Base-by-base conservation (phyloP, 768 basidiomycete species). In the Boletus pseudopeckii region DNA sequence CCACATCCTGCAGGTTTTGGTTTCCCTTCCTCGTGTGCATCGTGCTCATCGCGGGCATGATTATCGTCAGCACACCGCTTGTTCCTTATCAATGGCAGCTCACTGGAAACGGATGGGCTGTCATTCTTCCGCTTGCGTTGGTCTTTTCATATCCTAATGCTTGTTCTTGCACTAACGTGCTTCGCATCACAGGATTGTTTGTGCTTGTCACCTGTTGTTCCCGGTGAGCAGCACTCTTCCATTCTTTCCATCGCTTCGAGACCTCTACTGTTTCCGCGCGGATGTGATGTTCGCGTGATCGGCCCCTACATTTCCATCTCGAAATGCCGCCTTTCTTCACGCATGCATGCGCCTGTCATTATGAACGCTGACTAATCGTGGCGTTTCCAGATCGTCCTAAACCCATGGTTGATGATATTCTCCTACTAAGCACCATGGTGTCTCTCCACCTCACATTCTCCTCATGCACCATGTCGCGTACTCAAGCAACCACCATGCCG, bases 321-420 rank as follows among this genome's bases (percentile, higher is more conserved):
- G 26, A 57, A 38, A 50, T 2, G 22, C 48, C 50, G 45, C 41
- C n/a, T 47, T 47, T 38, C 47, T 40, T 56, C 50, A 44, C 42
- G 6, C 38, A 50, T 28, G 9, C 44, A 32, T 20, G 9, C 9
- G 24, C 37, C 18, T 18, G 28, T 37, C 26, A 42, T 30, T 15
- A 48, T 28, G 36, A 28, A 11, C 38, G 50, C 65, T 69, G 28
- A 69, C 60, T 37, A 45, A 50, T 45, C 45, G 34, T 45, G 54
- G 48, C 39, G 17, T 22, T 37, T 45, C 5, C 57, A 88, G 79
- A 86, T 95, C 58, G 85, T 91, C 40, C 80, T 94, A 54, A 94
- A 94, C 62, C 92, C 90, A 7, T 90, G 87, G 86, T 75, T 92
- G 52, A 90, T 90, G 86, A 88, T 90, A 50, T 92, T 92, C 73